Conservation (phyloP, 164 flowering plant genomes). For the Hamamelis virginiana region DNA sequence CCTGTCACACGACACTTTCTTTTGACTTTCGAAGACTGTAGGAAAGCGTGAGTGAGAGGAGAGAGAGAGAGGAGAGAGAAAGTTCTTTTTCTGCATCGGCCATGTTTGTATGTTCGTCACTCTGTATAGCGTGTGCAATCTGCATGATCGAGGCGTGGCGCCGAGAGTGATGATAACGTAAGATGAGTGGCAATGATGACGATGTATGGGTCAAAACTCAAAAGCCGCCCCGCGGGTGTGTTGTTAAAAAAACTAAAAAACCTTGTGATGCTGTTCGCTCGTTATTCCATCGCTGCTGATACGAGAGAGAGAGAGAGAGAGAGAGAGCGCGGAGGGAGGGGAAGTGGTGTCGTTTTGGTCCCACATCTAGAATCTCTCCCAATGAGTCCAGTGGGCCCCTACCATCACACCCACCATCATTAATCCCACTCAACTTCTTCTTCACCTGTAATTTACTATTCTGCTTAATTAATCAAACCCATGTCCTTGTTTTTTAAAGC, state of each 20-base stretch:
- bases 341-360: too few species aligned
- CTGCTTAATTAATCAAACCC: too few species aligned
- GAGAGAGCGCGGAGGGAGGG: too few species aligned
- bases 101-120: not conserved
- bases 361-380: constrained; percentile 7
- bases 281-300: too few species aligned
- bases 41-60: not conserved
- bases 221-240: too few species aligned
- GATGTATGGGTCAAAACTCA: not conserved
- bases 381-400: not conserved
- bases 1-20: not conserved
- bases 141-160: constrained; percentile 35
- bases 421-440: constrained; percentile 8
- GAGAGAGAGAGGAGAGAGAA: not conserved
- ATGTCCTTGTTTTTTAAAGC: not conserved
- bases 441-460: too few species aligned
- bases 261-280: too few species aligned
- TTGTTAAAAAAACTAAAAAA: too few species aligned
- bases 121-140: constrained; percentile 5
- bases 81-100: not conserved
- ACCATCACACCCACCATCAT: constrained; percentile 15
- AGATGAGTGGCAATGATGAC: constrained; percentile 24
- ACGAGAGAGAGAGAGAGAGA: too few species aligned
- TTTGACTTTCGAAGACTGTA: not conserved
- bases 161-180: constrained; percentile 23